Conservation (phyloP, 768 basidiomycete species). For the Lactifluus hygrophoroides region DNA sequence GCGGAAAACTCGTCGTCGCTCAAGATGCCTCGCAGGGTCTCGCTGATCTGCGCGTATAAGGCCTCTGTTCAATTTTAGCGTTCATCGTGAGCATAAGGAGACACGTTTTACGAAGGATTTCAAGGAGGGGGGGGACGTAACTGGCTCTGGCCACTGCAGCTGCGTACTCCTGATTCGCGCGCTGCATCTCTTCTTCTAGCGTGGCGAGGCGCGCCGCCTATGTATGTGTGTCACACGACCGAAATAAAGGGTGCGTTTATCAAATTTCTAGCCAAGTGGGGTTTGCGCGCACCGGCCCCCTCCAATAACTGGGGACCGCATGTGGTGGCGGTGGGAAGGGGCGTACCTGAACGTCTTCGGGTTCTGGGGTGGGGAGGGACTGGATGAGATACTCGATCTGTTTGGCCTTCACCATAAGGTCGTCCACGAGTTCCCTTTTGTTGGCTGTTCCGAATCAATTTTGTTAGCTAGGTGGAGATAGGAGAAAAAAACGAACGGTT, state of each 20-base stretch:
- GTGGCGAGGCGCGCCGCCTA: conserved; percentile 54
- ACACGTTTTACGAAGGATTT: too few relatives aligned
- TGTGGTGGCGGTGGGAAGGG: background rate
- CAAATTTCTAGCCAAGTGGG: too few relatives aligned
- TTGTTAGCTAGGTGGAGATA: too few relatives aligned
- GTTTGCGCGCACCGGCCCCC: too few relatives aligned
- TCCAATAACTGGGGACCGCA: too few relatives aligned
- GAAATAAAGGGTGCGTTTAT: background rate
- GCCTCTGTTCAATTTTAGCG: too few relatives aligned
- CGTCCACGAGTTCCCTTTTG: conserved; percentile 74
- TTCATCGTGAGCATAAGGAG: too few relatives aligned
- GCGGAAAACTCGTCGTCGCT: conserved; percentile 39
- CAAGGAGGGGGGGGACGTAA: conserved; percentile 27
- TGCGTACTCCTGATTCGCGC: conserved; percentile 69
- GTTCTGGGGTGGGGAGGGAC: conserved; percentile 68
- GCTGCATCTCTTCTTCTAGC: conserved; percentile 62
- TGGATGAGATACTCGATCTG: conserved; percentile 82
- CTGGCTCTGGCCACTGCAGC: conserved; percentile 69
- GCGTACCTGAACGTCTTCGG: conserved; percentile 65
- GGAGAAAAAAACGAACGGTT: too few relatives aligned
- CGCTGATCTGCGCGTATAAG: conserved; percentile 52
- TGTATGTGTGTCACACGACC: conserved; percentile 25
- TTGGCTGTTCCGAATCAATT: too few relatives aligned
- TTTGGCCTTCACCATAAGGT: conserved; percentile 80
- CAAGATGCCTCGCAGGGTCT: conserved; percentile 49